Evolutionary conservation across 345 rosid genomes (phyloP), one percentile per base, ranked within the genome.

Genomic region (Raphanus raphanistrum): DNA sequence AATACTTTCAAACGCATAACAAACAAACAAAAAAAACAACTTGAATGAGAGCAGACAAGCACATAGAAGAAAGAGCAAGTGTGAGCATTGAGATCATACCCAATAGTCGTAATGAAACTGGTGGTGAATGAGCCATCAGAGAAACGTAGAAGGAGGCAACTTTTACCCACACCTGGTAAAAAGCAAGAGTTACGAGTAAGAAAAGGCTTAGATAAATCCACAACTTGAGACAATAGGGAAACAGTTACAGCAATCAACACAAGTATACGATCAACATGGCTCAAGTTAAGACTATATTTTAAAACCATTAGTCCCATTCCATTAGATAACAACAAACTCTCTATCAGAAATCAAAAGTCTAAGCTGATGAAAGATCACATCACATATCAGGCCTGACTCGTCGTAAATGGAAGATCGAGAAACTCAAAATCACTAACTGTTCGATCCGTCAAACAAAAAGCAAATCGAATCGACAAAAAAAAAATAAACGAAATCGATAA

Each of bases 101-200:
- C 98, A 48, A 93, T 93, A 48, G 98, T 93, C 1, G 98, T 93
- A 57, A 93, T 93, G 81, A 93, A 93, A 82, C 98, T 93, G 36
- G 98, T 93, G 17, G 97, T 93, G 78, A 93, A 93, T 72, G 98
- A 93, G 78, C 97, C 98, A 84, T 93, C 97, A 6, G 98, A 93
- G 82, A 93, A 93, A 66, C 98, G 95, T 74, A 93, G 76, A 72
- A 93, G 97, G 63, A 93, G 87, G 76, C 98, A 93, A 90, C 98
- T 93, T 88, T 91, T 93, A 31, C 98, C 98, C 78, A 93, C 97
- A 79, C 98, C 98, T 89, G 85, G 25, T 15, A 52, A 6, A 52
- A 6, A 35, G 50, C 12, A 33, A 32, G 41, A 54, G 58, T 12
- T 17, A 11, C 11, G 50, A 43, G 50, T 3, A 43, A 11, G 25